Percentiles rank a stretch among this genome's conserved stretches.
These are phyloP conservation scores for Dissophora ornata DNA, from an alignment of 192 early-diverging fungal species.

Conservation along the genomic window DNA sequence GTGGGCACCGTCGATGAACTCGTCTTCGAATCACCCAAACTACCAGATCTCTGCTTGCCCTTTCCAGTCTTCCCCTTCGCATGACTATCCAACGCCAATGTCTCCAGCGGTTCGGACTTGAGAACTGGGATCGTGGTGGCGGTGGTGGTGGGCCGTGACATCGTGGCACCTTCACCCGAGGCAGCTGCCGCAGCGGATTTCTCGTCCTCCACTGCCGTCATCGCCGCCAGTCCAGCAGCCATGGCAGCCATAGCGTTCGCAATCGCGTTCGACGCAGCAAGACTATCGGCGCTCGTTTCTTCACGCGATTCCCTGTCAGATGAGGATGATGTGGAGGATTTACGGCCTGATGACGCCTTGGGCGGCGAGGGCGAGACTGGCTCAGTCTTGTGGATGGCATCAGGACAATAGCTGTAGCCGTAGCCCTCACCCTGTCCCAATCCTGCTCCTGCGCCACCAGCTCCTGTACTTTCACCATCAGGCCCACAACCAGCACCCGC, in stretches of 20 bases:
- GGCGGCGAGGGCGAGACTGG: not conserved
- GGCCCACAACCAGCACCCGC: not conserved
- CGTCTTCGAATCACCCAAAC: too few species aligned
- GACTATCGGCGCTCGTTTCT: conserved; percentile 23
- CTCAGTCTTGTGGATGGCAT: conserved; percentile 1
- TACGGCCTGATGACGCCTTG: not conserved
- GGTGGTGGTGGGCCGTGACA: not conserved
- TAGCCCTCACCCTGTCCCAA: conserved; percentile 47
- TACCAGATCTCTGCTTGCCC: not conserved
- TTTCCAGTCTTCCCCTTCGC: not conserved
- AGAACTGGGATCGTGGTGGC: not conserved
- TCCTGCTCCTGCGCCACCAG: conserved; percentile 40
- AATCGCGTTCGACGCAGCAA: conserved; percentile 35
- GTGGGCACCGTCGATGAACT: not conserved
- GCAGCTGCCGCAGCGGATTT: conserved; percentile 13
- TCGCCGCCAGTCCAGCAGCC: conserved; percentile 43
- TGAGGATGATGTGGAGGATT: not conserved
- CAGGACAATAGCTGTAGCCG: conserved; percentile 43
- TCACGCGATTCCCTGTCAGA: conserved; percentile 11
- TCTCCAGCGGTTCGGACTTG: not conserved
- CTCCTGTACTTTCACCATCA: conserved; percentile 19
- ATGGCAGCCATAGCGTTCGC: conserved; percentile 51
- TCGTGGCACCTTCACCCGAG: too few species aligned
- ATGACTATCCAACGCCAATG: not conserved
- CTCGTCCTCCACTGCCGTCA: conserved; percentile 46